Conservation (phyloP, 306 rosid genomes). For the Dryas alaskensis region DNA sequence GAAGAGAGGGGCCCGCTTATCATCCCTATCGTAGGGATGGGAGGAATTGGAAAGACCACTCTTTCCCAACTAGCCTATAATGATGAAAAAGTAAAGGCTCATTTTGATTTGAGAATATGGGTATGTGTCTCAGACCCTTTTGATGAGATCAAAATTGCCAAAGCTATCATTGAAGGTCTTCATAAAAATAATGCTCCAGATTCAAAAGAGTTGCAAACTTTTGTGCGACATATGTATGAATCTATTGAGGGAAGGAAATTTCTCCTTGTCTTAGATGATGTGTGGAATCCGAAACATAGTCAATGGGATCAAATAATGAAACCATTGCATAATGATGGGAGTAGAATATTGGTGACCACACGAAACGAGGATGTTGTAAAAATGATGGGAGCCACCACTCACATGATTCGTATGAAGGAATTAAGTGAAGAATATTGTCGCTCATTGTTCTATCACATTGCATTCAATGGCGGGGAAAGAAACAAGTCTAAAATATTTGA, state of each 20-base stretch:
- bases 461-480: neutral
- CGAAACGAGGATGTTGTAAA: neutral
- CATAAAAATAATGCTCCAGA: fast-evolving
- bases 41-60: conserved; percentile 7
- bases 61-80: neutral
- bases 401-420: neutral
- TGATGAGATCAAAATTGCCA: neutral
- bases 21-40: conserved; percentile 13
- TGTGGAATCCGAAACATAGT: neutral
- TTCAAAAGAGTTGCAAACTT: neutral
- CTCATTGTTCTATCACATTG: conserved; percentile 1
- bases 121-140: conserved; percentile 13
- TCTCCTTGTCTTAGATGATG: conserved; percentile 27
- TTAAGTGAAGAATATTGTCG: neutral
- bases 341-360: conserved; percentile 15
- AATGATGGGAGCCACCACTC: neutral
- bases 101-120: conserved; percentile 4
- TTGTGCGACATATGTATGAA: fast-evolving
- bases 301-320: conserved; percentile 4
- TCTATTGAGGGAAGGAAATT: neutral
- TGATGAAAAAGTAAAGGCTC: neutral
- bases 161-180: neutral
- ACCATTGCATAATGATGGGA: neutral
- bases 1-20: neutral
- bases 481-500: neutral